Conservation (phyloP, 1,284 basidiomycete species). For the Puccinia coronata region DNA sequence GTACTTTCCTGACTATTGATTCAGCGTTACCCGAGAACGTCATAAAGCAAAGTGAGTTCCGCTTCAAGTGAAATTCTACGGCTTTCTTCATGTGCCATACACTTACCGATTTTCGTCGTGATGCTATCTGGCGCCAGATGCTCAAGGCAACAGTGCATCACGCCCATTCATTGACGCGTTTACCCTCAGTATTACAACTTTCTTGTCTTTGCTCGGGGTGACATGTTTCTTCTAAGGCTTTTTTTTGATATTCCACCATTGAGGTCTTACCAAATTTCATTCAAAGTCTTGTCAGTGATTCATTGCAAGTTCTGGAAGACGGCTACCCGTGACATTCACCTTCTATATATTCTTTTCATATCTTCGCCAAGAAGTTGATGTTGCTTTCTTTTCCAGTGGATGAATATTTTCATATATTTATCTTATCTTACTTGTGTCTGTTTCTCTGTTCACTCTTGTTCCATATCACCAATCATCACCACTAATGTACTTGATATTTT, state of each 20-base stretch:
- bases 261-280: not conserved
- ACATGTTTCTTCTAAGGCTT: not conserved
- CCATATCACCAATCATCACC: too few species aligned
- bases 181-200: slow-evolving; percentile 1
- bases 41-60: not conserved
- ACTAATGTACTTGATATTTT: too few species aligned
- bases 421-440: too few species aligned
- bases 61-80: not conserved
- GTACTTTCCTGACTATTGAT: not conserved
- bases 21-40: not conserved
- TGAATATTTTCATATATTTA: too few species aligned
- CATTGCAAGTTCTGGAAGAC: not conserved
- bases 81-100: not conserved
- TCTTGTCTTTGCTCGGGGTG: not conserved
- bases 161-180: not conserved
- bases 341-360: too few species aligned
- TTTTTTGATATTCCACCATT: not conserved
- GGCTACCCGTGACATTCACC: too few species aligned
- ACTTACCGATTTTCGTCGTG: not conserved
- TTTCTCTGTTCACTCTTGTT: too few species aligned
- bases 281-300: not conserved
- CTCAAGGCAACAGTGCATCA: slow-evolving; percentile 13
- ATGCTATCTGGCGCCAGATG: not conserved
- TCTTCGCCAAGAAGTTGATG: too few species aligned
- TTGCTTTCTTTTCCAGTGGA: too few species aligned